Evolutionary conservation across 495 filamentous ascomycete species (phyloP), one percentile per base, ranked within the genome.

Genomic region (Sabuloglossum arenarium): DNA sequence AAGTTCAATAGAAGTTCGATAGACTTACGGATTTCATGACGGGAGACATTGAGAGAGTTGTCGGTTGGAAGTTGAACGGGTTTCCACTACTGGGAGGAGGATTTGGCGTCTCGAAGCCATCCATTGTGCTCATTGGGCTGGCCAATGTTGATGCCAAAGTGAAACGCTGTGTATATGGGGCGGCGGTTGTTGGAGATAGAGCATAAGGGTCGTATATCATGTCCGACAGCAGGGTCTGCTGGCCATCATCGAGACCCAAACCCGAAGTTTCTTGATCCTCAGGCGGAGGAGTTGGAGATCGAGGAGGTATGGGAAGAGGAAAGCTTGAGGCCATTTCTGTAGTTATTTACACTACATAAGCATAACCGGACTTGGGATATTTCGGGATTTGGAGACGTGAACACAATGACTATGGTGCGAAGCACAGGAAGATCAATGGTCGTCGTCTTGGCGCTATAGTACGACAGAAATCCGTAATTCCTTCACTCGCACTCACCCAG

Each of bases 1-100:
- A n/a, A n/a, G n/a, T n/a, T n/a, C n/a, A n/a, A 60, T 52, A 65
- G 56, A 23, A 59, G 3, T 16, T 34, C 39, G 12, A 31, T n/a
- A 10, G 11, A 31, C 58, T 27, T 75, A 91, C 86, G 46, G 89
- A 85, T 69, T 91, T 94, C 28, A 76, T 65, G 51, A 85, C 80
- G 8, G 88, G 84, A 9, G 77, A 72, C 42, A 86, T 82, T 10
- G 83, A 79, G 63, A 88, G 82, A 23, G 83, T 72, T 61, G 85
- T 82, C 14, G 91, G 84, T 68, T 90, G 78, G 70, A 97, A 98
- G 70, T 95, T 97, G 78, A 98, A 98, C 3, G 88, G 90, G 54
- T 67, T 72, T 31, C 56, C 56, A n/a, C 53, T 47, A 31, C 42
- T 46, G 11, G 29, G 1, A 32, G 55, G 28, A 23, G 29, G 43